Evolutionary conservation across 257 asterid genomes (phyloP).

Genomic region (Ajuga chamaepitys): DNA sequence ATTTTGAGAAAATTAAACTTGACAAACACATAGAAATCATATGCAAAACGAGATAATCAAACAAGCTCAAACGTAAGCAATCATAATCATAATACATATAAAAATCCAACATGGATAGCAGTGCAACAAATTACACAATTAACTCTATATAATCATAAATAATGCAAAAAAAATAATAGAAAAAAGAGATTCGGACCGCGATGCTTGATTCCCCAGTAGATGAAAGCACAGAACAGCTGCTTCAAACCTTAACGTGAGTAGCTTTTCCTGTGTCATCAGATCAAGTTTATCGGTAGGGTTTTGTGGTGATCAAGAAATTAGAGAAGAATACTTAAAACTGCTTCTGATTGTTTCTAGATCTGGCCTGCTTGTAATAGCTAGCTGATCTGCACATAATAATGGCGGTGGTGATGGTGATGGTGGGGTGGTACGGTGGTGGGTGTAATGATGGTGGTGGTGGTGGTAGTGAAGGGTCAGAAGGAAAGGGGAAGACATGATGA

Average conservation of each 20-base stretch:
- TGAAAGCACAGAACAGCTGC: background rate
- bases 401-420: slow-evolving; percentile 12
- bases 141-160: background rate
- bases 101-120: slow-evolving; percentile 1
- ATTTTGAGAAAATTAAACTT: background rate
- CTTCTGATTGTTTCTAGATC: slow-evolving; percentile 9
- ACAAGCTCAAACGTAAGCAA: slow-evolving; percentile 6
- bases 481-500: slow-evolving; percentile 34
- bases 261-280: slow-evolving; percentile 15
- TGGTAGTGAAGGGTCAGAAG: slow-evolving; percentile 27
- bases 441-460: slow-evolving; percentile 20
- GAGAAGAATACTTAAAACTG: background rate
- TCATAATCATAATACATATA: slow-evolving; percentile 1
- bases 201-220: slow-evolving; percentile 40
- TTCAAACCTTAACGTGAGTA: slow-evolving; percentile 6
- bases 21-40: too few species aligned
- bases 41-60: background rate
- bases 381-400: background rate
- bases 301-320: background rate
- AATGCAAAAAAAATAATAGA: background rate
- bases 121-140: background rate
- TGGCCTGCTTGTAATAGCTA: background rate
- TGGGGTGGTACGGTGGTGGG: slow-evolving; percentile 12
- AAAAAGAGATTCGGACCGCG: slow-evolving; percentile 34
- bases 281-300: slow-evolving; percentile 6